Base-by-base conservation (phyloP, 2,329 filamentous ascomycete genomes). In the Hawksworthiomyces lignivorus region DNA sequence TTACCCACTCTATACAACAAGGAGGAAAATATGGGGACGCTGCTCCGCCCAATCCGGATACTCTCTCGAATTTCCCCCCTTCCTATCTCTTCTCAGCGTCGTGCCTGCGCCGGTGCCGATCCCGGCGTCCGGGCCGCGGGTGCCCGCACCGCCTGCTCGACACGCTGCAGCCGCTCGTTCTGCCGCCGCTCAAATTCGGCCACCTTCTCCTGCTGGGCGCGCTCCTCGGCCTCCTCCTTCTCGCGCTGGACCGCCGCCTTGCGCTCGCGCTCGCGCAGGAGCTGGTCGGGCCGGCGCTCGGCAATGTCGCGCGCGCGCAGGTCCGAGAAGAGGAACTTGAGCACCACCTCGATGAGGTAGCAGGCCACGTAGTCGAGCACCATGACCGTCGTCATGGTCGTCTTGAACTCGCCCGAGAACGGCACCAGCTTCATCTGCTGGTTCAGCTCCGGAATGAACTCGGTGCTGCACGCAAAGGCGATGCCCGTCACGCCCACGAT, bases 391-490 rank as follows among this genome's bases (percentile, higher is more conserved):
- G 87, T 94, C 69, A 98, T 80, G 39, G 83, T 90, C 32, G 75
- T 59, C 72, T 94, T 95, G 75, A 98, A 98, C 54, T 94, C 87
- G 3, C 72, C 73, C 24, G 72, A 83, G 63, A 98, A 98, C 4
- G 87, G 87, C 5, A 98, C 92, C 1, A 98, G 80, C 57, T 84
- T 87, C 67, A 98, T 82, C 63, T 87, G 82, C 64, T 90, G 77
- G 65, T 97, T 98, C 63, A 98, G 80, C 60, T 97, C 92, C 3
- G 92, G 92, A 36, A 97, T 73, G 55, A 98, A 87, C 62, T 98
- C 92, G 2, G 90, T 94, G 7, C 89, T 90, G 66, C 90, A 96
- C 35, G 84, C 82, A 63, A 98, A 97, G 6, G 92, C 90, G 22
- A 98, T 85, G 31, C 73, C 87, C 0, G 87, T 87, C 14, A 96